Base-by-base conservation (phyloP, 2,329 filamentous ascomycete species). In the Xylariaceae sp. region DNA sequence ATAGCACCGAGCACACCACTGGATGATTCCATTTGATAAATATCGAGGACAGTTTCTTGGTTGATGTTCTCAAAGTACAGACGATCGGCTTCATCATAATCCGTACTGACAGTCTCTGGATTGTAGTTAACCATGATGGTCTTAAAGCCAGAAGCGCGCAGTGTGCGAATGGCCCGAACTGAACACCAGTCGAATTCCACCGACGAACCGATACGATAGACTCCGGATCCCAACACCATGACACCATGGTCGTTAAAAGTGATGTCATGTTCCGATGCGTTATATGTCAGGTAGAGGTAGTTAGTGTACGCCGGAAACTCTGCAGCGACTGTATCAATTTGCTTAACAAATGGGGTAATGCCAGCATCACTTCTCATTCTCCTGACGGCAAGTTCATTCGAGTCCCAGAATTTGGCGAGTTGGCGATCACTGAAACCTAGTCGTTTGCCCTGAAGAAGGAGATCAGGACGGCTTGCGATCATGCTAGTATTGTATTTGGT, bases 141-240 rank as follows among this genome's bases (percentile, higher is more conserved):
- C 79, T 97, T 97, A 77, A 87, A 84, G 2, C 89, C 89, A 54
- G 86, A 82, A 59, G 89, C 83, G 46, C 94, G 84, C 7, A 99
- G 81, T 1, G 94, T 97, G 57, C 93, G 86, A 57, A 97, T 95
- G 6, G 94, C 90, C 54, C 93, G 82, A 28, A 99, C 94, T 5
- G 94, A 96, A 71, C 94, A 97, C 94, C 94, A 99, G 72, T 99
- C 94, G 71, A 99, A 99, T 69, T 99, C 94, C 53, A 99, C 94
- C 0, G 93, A 97, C 0, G 92, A 97, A 60, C 94, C 94, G 59
- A 99, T 99, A 55, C 94, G 85, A 78, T 97, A 97, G 10, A 97
- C 92, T 71, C 93, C 93, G 31, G 92, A 97, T 13, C 93, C 93
- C 31, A 97, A 79, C 9, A 99, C 93, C 91, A 97, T 97, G 55